Percentiles rank a stretch among this genome's conserved stretches.
Evolutionary conservation across 176 grass and related monocot species (phyloP).

Genomic region (Avena atlantica): DNA sequence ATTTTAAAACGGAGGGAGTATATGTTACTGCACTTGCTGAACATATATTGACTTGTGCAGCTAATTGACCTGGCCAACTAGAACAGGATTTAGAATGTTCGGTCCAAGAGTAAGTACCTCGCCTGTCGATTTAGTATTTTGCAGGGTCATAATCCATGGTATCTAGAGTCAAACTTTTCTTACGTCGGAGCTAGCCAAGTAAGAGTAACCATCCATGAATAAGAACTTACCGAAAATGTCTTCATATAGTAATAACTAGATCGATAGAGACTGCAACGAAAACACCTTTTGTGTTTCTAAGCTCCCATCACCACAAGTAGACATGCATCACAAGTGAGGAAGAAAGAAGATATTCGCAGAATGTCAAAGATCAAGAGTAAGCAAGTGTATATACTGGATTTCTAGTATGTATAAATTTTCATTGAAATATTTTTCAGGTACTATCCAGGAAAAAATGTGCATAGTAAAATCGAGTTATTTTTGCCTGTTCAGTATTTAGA

Average conservation of each 20-base stretch:
- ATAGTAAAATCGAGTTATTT: too few species aligned
- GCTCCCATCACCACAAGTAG: background rate
- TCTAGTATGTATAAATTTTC: too few species aligned
- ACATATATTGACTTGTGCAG: too few species aligned
- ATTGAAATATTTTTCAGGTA: too few species aligned
- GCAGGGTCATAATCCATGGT: background rate
- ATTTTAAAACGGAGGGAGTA: too few species aligned
- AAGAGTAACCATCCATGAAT: background rate
- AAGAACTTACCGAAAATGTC: background rate
- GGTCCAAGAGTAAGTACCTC: background rate
- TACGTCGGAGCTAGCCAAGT: background rate
- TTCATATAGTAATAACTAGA: background rate
- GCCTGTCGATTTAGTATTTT: background rate
- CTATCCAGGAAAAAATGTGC: too few species aligned
- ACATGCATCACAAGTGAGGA: background rate
- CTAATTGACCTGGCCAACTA: background rate
- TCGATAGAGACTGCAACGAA: background rate
- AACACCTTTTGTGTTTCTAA: background rate
- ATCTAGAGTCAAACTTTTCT: background rate
- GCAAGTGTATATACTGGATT: background rate
- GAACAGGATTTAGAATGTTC: conserved; percentile 7
- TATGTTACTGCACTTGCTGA: too few species aligned
- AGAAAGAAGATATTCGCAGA: background rate
- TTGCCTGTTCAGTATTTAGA: too few species aligned
- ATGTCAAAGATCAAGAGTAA: background rate